Percentiles rank a stretch among this genome's conserved stretches.
Evolutionary conservation across 257 asterid species (phyloP).

Genomic region (Euphrasia confusa): DNA sequence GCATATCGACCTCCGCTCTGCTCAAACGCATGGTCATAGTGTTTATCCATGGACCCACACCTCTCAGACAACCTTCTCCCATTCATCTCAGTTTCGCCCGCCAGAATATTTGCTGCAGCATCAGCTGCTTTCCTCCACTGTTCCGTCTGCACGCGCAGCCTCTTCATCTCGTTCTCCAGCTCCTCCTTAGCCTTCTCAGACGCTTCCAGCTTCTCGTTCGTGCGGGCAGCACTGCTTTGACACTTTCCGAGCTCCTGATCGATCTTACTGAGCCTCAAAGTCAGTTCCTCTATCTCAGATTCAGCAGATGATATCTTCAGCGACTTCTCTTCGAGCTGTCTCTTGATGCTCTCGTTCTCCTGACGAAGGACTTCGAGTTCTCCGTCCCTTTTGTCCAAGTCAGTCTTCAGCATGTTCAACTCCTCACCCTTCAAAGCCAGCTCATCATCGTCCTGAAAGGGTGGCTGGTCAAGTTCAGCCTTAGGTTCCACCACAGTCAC

Average conservation of each 20-base stretch:
- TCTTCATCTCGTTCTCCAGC: slow-evolving; percentile 76
- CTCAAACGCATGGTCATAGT: slow-evolving; percentile 40
- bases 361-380: slow-evolving; percentile 31
- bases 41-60: slow-evolving; percentile 94
- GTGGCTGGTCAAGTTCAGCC: slow-evolving; percentile 9
- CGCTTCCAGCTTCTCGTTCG: slow-evolving; percentile 45
- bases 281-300: slow-evolving; percentile 39
- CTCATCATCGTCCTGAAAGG: background rate
- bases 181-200: slow-evolving; percentile 53
- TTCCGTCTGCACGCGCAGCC: slow-evolving; percentile 77
- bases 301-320: slow-evolving; percentile 35
- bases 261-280: slow-evolving; percentile 30
- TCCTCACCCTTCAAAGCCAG: slow-evolving; percentile 42
- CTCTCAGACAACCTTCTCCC: slow-evolving; percentile 75
- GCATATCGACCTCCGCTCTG: slow-evolving; percentile 33
- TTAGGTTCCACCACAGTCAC: slow-evolving; percentile 28
- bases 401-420: slow-evolving; percentile 33
- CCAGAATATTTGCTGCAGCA: slow-evolving; percentile 82
- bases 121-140: slow-evolving; percentile 99
- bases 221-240: slow-evolving; percentile 26
- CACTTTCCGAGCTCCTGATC: slow-evolving; percentile 59
- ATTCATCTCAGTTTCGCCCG: slow-evolving; percentile 56
- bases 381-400: slow-evolving; percentile 52
- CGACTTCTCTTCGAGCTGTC: slow-evolving; percentile 42
- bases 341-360: slow-evolving; percentile 48